A percentile compares a stretch with the other conserved stretches of the same genome.
Conservation (phyloP, 2,329 filamentous ascomycete species). For the Phaeophleospora eucalypticola region DNA sequence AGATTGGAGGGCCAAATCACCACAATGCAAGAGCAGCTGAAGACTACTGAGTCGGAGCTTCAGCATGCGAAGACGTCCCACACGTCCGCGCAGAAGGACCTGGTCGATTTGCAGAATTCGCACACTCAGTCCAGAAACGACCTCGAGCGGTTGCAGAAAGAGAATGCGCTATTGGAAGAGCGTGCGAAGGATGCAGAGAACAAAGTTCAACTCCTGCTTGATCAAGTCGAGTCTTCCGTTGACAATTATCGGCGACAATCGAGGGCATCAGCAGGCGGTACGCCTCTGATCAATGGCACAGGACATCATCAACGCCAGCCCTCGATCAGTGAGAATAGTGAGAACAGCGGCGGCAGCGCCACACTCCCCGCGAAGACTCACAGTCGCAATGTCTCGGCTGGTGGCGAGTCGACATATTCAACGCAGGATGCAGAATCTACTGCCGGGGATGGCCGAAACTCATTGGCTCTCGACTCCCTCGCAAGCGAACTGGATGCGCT, state of each 20-base stretch:
- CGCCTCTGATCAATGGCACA: conserved; percentile 28
- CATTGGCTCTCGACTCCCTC: conserved; percentile 68
- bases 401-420: conserved; percentile 53
- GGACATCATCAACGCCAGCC: conserved; percentile 39
- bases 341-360: conserved; percentile 29
- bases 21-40: conserved; percentile 65
- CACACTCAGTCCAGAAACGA: conserved; percentile 55
- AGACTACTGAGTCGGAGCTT: conserved; percentile 62
- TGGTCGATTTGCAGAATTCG: conserved; percentile 49
- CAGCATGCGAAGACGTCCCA: conserved; percentile 58
- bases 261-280: conserved; percentile 35
- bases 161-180: conserved; percentile 76
- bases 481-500: conserved; percentile 89
- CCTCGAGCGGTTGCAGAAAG: conserved; percentile 74
- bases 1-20: conserved; percentile 69
- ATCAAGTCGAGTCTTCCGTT: conserved; percentile 90
- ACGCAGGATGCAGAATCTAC: conserved; percentile 10
- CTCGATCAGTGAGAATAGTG: conserved; percentile 39
- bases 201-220: conserved; percentile 85
- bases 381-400: conserved; percentile 44
- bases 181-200: conserved; percentile 86
- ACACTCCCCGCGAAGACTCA: conserved; percentile 41
- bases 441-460: conserved; percentile 31
- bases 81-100: conserved; percentile 37
- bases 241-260: conserved; percentile 86